Evolutionary conservation across 2,329 filamentous ascomycete genomes (phyloP).

Genomic region (Mollisiaceae sp.): DNA sequence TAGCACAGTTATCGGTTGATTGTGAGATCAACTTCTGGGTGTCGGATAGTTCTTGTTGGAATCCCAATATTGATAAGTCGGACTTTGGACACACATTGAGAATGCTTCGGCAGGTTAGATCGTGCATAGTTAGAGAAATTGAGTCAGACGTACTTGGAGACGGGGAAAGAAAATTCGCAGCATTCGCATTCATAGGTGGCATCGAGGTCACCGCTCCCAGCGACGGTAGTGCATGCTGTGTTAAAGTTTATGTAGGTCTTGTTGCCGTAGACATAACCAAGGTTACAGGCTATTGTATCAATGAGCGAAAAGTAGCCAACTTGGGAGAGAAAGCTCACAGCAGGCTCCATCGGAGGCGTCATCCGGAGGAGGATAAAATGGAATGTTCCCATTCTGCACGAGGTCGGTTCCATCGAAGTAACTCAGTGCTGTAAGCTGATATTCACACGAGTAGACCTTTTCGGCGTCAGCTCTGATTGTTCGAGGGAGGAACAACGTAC

Average conservation of each 20-base stretch:
- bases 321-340: slow-evolving; percentile 11
- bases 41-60: slow-evolving; percentile 10
- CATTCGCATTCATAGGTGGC: slow-evolving; percentile 15
- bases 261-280: slow-evolving; percentile 27
- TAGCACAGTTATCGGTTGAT: slow-evolving; percentile 21
- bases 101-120: slow-evolving; percentile 14
- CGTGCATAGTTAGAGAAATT: neutral
- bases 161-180: slow-evolving; percentile 13
- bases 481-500: slow-evolving; percentile 5
- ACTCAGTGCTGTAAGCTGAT: slow-evolving; percentile 21
- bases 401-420: slow-evolving; percentile 21
- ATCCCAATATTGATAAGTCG: slow-evolving; percentile 17
- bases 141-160: slow-evolving; percentile 16
- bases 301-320: neutral
- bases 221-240: slow-evolving; percentile 13
- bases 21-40: neutral
- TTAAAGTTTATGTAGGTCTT: slow-evolving; percentile 9
- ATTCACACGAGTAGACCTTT: slow-evolving; percentile 26
- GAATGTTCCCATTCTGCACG: slow-evolving; percentile 16
- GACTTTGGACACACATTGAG: slow-evolving; percentile 22
- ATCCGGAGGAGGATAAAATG: slow-evolving; percentile 24
- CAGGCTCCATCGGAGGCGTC: slow-evolving; percentile 17
- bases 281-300: slow-evolving; percentile 23
- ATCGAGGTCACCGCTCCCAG: slow-evolving; percentile 6
- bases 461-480: neutral